Conservation (phyloP, 305 asterid genomes). For the Fraxinus nigra region DNA sequence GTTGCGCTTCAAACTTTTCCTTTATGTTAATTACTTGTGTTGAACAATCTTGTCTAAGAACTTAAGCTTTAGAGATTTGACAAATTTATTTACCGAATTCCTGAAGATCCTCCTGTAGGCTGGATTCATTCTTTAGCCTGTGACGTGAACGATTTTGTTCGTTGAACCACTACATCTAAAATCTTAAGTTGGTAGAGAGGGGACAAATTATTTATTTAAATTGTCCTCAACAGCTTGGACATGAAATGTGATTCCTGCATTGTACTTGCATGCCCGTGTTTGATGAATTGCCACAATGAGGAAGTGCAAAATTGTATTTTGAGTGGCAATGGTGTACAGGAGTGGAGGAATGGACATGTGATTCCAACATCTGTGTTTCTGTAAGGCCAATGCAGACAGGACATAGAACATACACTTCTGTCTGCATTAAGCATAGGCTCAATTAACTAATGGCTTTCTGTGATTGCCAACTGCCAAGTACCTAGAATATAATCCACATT, state of each 20-base stretch:
- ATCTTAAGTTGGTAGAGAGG: not conserved
- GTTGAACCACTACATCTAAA: not conserved
- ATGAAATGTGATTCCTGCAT: not conserved
- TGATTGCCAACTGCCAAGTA: not conserved
- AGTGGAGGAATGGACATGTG: too few relatives aligned
- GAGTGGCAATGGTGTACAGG: too few relatives aligned
- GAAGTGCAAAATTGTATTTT: not conserved
- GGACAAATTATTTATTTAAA: not conserved
- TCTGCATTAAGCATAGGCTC: not conserved
- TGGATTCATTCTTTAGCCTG: not conserved
- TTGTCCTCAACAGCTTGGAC: not conserved
- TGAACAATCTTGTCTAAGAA: not conserved
- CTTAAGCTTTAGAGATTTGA: not conserved
- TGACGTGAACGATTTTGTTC: not conserved
- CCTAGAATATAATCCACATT: not conserved
- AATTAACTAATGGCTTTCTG: not conserved
- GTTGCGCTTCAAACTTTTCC: not conserved
- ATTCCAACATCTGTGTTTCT: too few relatives aligned
- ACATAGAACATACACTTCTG: too few relatives aligned
- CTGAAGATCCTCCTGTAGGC: constrained; percentile 1
- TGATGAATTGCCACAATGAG: constrained; percentile 19
- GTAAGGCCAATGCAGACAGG: too few relatives aligned
- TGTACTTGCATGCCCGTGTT: constrained; percentile 7
- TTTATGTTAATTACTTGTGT: not conserved
- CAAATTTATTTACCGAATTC: not conserved